A percentile compares a stretch with the other conserved stretches of the same genome.
phyloP scores from a whole-genome alignment of 2,329 filamentous ascomycete species.

The Plectosphaerella cucumerina region DNA sequence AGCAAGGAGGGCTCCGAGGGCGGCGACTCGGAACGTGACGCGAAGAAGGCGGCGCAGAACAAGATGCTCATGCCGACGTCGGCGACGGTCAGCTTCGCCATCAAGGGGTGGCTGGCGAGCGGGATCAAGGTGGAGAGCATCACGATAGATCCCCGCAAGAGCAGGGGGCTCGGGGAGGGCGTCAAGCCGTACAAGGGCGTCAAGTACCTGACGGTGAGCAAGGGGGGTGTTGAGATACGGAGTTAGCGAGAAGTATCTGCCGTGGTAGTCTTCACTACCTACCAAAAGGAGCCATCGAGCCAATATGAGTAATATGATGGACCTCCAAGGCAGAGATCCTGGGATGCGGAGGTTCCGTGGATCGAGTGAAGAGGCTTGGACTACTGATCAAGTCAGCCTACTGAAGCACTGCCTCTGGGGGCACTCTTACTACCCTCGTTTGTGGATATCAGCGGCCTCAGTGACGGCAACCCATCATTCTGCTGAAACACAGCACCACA shows the following conservation, averaged over 20 bases:
- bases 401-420: too few relatives aligned
- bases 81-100: slow-evolving; percentile 66
- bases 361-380: too few relatives aligned
- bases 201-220: slow-evolving; percentile 83
- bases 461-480: too few relatives aligned
- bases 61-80: slow-evolving; percentile 77
- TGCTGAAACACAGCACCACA: too few relatives aligned
- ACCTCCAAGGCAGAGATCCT: too few relatives aligned
- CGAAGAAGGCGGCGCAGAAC: slow-evolving; percentile 60
- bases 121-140: slow-evolving; percentile 66
- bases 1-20: slow-evolving; percentile 22
- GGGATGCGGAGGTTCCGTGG: too few relatives aligned
- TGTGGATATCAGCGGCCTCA: background rate
- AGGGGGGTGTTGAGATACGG: slow-evolving; percentile 59
- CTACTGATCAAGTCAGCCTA: too few relatives aligned
- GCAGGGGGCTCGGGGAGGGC: slow-evolving; percentile 77
- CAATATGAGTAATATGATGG: too few relatives aligned
- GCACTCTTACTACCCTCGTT: background rate
- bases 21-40: slow-evolving; percentile 41
- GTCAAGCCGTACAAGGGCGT: slow-evolving; percentile 97
- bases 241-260: slow-evolving; percentile 39
- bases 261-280: too few relatives aligned
- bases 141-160: slow-evolving; percentile 69
- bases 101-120: slow-evolving; percentile 66
- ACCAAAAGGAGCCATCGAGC: too few relatives aligned